A percentile compares a stretch with the other conserved stretches of the same genome.
These are phyloP conservation scores for Cercospora sp. DNA, from an alignment of 2,329 filamentous ascomycete species.

Conservation along the genomic window DNA sequence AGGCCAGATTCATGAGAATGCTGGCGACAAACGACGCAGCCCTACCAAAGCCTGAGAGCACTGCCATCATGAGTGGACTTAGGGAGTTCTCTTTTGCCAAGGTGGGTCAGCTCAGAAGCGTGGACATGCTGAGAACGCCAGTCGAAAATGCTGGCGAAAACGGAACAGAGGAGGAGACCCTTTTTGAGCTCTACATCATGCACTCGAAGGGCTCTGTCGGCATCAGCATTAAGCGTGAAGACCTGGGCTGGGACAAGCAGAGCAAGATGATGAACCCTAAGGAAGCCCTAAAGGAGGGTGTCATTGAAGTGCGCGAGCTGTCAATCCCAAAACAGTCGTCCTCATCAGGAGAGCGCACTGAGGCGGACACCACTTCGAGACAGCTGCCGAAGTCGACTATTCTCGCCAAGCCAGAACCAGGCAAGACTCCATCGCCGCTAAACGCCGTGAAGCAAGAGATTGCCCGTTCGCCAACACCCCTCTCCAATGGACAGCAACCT, in stretches of 20 bases:
- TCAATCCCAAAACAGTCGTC: slow-evolving; percentile 26
- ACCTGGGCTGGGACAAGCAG: slow-evolving; percentile 88
- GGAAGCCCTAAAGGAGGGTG: slow-evolving; percentile 71
- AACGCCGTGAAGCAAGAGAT: slow-evolving; percentile 29
- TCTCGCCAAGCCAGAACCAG: slow-evolving; percentile 31
- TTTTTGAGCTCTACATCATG: slow-evolving; percentile 97
- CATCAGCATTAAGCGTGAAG: slow-evolving; percentile 78
- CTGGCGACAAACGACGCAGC: slow-evolving; percentile 70
- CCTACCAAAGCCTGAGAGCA: slow-evolving; percentile 85
- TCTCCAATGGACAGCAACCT: slow-evolving; percentile 16
- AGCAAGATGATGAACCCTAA: slow-evolving; percentile 81
- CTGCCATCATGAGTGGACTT: slow-evolving; percentile 94
- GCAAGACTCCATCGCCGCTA: slow-evolving; percentile 19
- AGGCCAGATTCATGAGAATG: slow-evolving; percentile 82
- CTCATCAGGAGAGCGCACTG: slow-evolving; percentile 22
- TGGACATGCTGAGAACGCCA: slow-evolving; percentile 79
- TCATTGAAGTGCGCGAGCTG: slow-evolving; percentile 74
- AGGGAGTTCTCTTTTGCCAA: slow-evolving; percentile 90
- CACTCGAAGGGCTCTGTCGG: slow-evolving; percentile 97
- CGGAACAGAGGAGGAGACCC: slow-evolving; percentile 63
- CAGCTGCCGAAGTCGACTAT: slow-evolving; percentile 23
- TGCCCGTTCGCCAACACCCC: slow-evolving; percentile 23
- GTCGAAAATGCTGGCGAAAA: slow-evolving; percentile 53
- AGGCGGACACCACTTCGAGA: slow-evolving; percentile 22
- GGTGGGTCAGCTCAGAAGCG: slow-evolving; percentile 81